These are phyloP conservation scores for Thelonectria rubi DNA, from an alignment of 2,329 filamentous ascomycete species.

Conservation along the genomic window DNA sequence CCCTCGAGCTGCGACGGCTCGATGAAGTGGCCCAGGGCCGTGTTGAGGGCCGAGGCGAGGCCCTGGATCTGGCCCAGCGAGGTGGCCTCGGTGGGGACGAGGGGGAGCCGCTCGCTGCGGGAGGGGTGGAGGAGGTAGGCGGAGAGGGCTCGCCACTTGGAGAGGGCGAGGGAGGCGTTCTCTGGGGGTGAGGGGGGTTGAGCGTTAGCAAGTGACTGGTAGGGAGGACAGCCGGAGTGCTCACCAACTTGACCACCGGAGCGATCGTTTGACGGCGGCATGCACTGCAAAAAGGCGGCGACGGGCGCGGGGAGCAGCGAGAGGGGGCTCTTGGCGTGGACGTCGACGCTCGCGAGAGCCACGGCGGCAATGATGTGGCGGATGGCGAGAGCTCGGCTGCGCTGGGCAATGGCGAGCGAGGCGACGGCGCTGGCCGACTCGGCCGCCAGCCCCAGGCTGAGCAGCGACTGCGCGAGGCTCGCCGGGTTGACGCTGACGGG, in stretches of 20 bases:
- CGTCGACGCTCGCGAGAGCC: conserved; percentile 48
- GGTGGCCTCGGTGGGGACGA: not conserved
- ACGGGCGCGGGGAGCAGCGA: conserved; percentile 51
- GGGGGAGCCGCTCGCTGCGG: conserved; percentile 2
- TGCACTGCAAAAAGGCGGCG: conserved; percentile 42
- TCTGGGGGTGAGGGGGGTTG: not conserved
- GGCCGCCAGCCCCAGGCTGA: conserved; percentile 40
- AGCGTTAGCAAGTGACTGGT: too few relatives aligned
- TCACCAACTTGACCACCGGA: not conserved
- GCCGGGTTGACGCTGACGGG: conserved; percentile 29
- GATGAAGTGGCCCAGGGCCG: conserved; percentile 1
- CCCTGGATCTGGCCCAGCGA: not conserved
- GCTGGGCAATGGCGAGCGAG: conserved; percentile 45
- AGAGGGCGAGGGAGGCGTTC: not conserved
- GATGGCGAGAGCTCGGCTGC: conserved; percentile 46
- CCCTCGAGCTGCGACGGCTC: not conserved
- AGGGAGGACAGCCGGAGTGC: not conserved
- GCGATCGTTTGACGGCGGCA: conserved; percentile 40
- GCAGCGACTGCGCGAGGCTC: conserved; percentile 37
- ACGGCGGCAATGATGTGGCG: conserved; percentile 51
- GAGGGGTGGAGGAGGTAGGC: conserved; percentile 7
- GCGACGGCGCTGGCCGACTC: conserved; percentile 34
- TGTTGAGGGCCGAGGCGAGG: not conserved
- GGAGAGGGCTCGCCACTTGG: conserved; percentile 13
- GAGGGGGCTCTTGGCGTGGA: conserved; percentile 38